phyloP scores from a whole-genome alignment of 257 asterid genomes.

The Craterostigma plantagineum region DNA sequence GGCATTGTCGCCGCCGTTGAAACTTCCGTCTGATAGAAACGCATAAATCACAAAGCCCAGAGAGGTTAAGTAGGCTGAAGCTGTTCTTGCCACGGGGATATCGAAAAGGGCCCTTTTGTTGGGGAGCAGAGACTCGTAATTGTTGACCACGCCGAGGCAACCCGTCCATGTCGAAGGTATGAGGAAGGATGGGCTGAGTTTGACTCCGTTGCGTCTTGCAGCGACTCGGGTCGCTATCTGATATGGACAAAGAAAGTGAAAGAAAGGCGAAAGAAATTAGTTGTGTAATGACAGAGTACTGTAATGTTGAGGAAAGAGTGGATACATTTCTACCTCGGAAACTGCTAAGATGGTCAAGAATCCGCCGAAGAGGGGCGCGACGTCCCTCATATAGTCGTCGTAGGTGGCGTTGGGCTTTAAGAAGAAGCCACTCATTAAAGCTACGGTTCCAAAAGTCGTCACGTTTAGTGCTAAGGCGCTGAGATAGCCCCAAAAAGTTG shows the following conservation, averaged over 20 bases:
- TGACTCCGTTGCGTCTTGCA: constrained; percentile 65
- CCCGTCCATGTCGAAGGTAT: constrained; percentile 92
- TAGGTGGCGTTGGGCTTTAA: constrained; percentile 63
- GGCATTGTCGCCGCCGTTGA: constrained; percentile 85
- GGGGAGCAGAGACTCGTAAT: constrained; percentile 71
- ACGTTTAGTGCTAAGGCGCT: constrained; percentile 51
- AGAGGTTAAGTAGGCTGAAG: constrained; percentile 71
- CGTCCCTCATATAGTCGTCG: constrained; percentile 50
- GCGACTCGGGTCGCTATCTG: constrained; percentile 69
- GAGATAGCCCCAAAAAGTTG: constrained; percentile 62
- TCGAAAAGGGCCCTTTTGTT: constrained; percentile 76
- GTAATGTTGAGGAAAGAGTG: too few relatives aligned
- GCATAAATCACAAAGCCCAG: constrained; percentile 51
- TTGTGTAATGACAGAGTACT: neutral
- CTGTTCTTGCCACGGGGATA: constrained; percentile 77
- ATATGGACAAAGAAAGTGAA: neutral
- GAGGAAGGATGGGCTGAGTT: constrained; percentile 89
- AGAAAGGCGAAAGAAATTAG: too few relatives aligned
- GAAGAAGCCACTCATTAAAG: constrained; percentile 79
- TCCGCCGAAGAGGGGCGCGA: constrained; percentile 79
- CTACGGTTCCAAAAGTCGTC: constrained; percentile 71
- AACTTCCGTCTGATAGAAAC: constrained; percentile 68
- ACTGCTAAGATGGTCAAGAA: constrained; percentile 73
- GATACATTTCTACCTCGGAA: constrained; percentile 56
- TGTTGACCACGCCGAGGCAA: constrained; percentile 78